phyloP scores from a whole-genome alignment of 1,284 basidiomycete species.

The Malassezia nana region DNA sequence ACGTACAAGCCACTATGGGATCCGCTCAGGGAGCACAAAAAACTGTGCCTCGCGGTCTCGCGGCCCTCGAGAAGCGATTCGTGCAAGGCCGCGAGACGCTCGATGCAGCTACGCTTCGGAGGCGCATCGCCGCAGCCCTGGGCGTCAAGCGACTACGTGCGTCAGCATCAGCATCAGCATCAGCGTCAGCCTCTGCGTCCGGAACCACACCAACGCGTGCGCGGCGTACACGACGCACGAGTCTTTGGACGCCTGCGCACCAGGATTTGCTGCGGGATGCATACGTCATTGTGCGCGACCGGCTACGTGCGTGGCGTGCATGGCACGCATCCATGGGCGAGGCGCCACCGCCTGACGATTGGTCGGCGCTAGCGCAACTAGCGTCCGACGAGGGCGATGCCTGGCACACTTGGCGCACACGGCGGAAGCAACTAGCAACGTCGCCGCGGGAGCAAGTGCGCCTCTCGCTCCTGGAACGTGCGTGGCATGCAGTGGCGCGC shows the following conservation, averaged over 20 bases:
- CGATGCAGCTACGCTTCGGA: conserved; percentile 59
- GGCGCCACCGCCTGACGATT: conserved; percentile 54
- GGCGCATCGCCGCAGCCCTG: conserved; percentile 1
- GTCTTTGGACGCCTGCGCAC: conserved; percentile 9
- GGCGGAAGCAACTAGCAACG: conserved; percentile 56
- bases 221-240: background rate
- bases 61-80: conserved; percentile 5
- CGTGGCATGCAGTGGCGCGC: conserved; percentile 67
- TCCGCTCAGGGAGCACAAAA: conserved; percentile 11
- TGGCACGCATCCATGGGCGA: background rate
- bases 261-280: conserved; percentile 74
- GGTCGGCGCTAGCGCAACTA: conserved; percentile 63
- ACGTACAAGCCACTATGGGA: conserved; percentile 53
- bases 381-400: conserved; percentile 51
- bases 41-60: conserved; percentile 9
- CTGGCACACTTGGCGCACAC: conserved; percentile 50
- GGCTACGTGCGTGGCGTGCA: conserved; percentile 51
- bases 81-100: conserved; percentile 14
- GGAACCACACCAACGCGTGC: background rate
- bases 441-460: conserved; percentile 63
- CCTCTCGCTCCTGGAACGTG: conserved; percentile 65
- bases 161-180: background rate
- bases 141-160: background rate
- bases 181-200: background rate
- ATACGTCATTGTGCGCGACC: conserved; percentile 67